Evolutionary conservation across 257 asterid genomes (phyloP).

Genomic region (Verbena officinalis): DNA sequence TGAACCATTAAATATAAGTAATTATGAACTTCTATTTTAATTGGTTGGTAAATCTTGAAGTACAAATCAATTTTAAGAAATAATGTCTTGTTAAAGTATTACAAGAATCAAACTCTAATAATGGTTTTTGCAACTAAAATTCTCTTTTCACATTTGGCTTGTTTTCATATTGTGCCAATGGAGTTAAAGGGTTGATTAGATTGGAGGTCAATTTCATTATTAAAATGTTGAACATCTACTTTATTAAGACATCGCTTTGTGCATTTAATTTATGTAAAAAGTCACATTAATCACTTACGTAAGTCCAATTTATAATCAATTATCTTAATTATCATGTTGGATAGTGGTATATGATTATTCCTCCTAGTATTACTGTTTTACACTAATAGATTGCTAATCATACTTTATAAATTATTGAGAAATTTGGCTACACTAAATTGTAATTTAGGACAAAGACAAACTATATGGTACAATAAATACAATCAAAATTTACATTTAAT

Average conservation of each 20-base stretch:
- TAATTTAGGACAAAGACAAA: conserved; percentile 13
- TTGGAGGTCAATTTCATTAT: conserved; percentile 15
- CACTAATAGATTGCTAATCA: conserved; percentile 12
- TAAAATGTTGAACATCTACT: not conserved
- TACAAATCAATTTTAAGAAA: not conserved
- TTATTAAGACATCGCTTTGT: not conserved
- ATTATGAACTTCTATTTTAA: not conserved
- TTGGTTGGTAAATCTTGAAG: conserved; percentile 1
- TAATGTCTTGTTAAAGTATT: not conserved
- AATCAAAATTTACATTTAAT: too few species aligned
- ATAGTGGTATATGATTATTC: conserved; percentile 1
- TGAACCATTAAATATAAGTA: not conserved
- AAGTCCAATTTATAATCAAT: conserved; percentile 26
- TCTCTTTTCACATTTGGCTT: not conserved
- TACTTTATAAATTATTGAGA: not conserved
- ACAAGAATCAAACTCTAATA: not conserved
- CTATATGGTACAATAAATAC: not conserved
- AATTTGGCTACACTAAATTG: conserved; percentile 17
- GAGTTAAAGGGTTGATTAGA: conserved; percentile 9
- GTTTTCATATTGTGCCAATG: not conserved
- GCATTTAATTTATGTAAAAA: conserved; percentile 9
- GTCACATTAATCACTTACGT: not conserved
- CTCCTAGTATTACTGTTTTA: not conserved
- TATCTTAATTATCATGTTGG: conserved; percentile 25
- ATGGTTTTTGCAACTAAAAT: not conserved